Conservation (phyloP, 1,139 yeast genomes). For the Candida pseudoviswanathii region DNA sequence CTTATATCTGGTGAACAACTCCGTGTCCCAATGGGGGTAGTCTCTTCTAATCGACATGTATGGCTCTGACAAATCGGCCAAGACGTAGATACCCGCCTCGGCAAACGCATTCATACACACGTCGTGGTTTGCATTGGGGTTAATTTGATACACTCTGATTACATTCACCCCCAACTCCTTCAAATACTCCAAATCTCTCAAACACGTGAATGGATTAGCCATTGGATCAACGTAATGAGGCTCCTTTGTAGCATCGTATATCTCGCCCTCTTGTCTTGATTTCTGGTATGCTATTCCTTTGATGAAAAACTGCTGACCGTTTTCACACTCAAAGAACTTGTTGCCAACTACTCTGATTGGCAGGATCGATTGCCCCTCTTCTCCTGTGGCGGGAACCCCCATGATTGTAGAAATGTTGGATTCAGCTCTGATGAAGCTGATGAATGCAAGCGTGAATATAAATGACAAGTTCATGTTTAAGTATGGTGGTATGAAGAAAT, state of each 20-base stretch:
- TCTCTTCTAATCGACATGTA: constrained; percentile 50
- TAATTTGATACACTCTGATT: constrained; percentile 56
- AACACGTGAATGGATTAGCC: constrained; percentile 47
- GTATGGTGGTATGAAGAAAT: background rate
- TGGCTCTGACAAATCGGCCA: constrained; percentile 60
- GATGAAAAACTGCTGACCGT: constrained; percentile 53
- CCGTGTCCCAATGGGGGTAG: constrained; percentile 50
- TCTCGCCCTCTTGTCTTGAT: constrained; percentile 35
- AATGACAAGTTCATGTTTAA: background rate
- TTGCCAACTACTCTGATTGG: constrained; percentile 35
- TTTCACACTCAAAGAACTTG: constrained; percentile 44
- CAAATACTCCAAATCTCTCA: constrained; percentile 53
- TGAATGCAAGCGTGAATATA: background rate
- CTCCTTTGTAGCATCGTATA: constrained; percentile 22
- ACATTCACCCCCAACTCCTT: constrained; percentile 52
- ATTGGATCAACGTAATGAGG: constrained; percentile 55
- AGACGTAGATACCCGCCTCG: constrained; percentile 56
- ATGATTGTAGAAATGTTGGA: background rate
- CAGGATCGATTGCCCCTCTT: constrained; percentile 4
- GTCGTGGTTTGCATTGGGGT: constrained; percentile 53
- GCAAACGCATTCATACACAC: constrained; percentile 56
- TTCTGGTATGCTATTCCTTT: constrained; percentile 65
- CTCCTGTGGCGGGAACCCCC: background rate
- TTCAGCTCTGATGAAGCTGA: background rate
- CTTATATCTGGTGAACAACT: constrained; percentile 38